Conservation (phyloP, 345 rosid genomes). For the Schrenkiella parvula region DNA sequence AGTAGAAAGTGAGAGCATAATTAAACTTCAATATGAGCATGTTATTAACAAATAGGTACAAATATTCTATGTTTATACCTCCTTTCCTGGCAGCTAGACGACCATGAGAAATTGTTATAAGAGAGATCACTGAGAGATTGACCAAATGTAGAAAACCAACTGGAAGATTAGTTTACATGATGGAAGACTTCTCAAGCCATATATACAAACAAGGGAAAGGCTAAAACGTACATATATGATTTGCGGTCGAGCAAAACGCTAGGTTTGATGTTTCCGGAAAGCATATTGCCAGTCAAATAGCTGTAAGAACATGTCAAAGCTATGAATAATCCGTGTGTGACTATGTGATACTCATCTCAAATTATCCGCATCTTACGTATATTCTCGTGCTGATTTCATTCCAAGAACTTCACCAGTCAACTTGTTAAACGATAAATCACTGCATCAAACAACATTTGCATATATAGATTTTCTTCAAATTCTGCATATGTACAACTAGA, state of each 20-base stretch:
- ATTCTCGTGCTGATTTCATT: not conserved
- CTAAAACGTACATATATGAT: conserved; percentile 17
- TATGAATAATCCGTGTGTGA: not conserved
- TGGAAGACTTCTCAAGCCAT: not conserved
- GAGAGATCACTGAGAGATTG: conserved; percentile 28
- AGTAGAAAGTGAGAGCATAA: not conserved
- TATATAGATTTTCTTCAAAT: not conserved
- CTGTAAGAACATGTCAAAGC: conserved; percentile 7
- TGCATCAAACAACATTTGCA: not conserved
- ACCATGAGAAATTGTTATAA: conserved; percentile 26
- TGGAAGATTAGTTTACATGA: not conserved
- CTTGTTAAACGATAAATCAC: conserved; percentile 30
- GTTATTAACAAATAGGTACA: not conserved
- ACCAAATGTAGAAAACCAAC: not conserved
- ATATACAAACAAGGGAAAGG: not conserved
- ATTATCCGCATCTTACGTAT: conserved; percentile 6
- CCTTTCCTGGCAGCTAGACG: not conserved
- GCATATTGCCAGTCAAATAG: conserved; percentile 27
- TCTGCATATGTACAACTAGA: not conserved
- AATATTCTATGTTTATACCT: not conserved
- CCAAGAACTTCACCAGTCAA: conserved; percentile 14
- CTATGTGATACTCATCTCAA: not conserved
- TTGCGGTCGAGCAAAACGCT: not conserved
- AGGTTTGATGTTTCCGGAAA: conserved; percentile 10
- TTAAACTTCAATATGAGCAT: not conserved